phyloP scores from a whole-genome alignment of 2,329 filamentous ascomycete genomes.

The Colletotrichum ledebouriae region DNA sequence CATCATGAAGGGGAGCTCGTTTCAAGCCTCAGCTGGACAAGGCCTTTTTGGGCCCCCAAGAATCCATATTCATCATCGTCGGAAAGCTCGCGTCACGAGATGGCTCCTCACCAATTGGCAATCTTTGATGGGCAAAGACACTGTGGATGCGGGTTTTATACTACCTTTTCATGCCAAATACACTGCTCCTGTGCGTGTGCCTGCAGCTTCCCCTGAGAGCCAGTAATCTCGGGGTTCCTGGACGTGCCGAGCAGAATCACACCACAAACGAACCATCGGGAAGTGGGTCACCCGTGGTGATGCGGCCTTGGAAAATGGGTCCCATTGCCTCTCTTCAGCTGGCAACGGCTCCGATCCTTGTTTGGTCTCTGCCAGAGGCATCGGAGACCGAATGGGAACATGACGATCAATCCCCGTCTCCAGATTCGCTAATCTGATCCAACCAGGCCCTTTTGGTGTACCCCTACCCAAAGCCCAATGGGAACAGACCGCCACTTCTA shows the following conservation, averaged over 20 bases:
- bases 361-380: neutral
- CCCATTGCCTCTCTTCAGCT: neutral
- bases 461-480: neutral
- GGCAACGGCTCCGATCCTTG: neutral
- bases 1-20: neutral
- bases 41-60: neutral
- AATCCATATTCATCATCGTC: neutral
- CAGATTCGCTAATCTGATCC: conserved; percentile 33
- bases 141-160: neutral
- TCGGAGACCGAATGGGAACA: neutral
- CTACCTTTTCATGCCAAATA: too few relatives aligned
- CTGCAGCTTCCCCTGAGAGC: conserved; percentile 17
- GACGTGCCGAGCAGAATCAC: conserved; percentile 30
- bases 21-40: neutral
- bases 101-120: too few relatives aligned
- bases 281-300: conserved; percentile 39
- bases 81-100: too few relatives aligned
- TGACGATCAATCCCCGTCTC: conserved; percentile 24
- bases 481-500: neutral
- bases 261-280: conserved; percentile 40
- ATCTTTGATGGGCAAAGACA: too few relatives aligned
- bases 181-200: too few relatives aligned
- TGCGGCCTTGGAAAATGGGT: conserved; percentile 22
- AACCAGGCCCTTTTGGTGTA: neutral
- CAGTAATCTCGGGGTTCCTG: conserved; percentile 32